Percentiles rank a stretch among this genome's conserved stretches.
Conservation (phyloP, 495 filamentous ascomycete genomes). For the Penicillium dipodomyicola region DNA sequence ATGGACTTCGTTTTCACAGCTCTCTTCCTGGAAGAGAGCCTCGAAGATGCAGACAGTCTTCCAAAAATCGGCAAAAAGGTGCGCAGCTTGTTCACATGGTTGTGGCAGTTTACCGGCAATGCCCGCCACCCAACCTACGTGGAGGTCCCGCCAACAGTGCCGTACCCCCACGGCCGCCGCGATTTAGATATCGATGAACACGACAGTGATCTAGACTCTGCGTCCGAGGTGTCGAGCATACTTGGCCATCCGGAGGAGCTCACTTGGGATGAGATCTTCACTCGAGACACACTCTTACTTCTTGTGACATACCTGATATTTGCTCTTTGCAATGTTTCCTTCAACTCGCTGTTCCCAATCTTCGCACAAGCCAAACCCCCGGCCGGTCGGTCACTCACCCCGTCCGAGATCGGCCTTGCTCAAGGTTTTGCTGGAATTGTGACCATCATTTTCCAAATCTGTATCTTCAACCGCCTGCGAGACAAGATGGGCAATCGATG, state of each 20-base stretch:
- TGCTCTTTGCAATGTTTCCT: constrained; percentile 83
- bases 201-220: constrained; percentile 45
- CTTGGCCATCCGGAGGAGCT: constrained; percentile 38
- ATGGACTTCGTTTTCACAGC: constrained; percentile 69
- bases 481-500: constrained; percentile 80
- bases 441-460: constrained; percentile 86
- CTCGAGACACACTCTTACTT: constrained; percentile 75
- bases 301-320: constrained; percentile 83
- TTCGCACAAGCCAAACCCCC: constrained; percentile 75
- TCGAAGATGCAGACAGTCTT: constrained; percentile 66
- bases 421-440: constrained; percentile 80
- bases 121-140: constrained; percentile 59
- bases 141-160: constrained; percentile 26
- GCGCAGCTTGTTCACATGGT: constrained; percentile 61
- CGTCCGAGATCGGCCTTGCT: constrained; percentile 79
- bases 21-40: constrained; percentile 83
- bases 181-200: constrained; percentile 34
- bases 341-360: constrained; percentile 88
- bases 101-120: constrained; percentile 70
- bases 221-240: constrained; percentile 42
- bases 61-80: constrained; percentile 60
- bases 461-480: constrained; percentile 74
- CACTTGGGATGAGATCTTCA: constrained; percentile 56
- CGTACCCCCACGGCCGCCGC: constrained; percentile 23
- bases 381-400: constrained; percentile 69